Evolutionary conservation across 83 land plant genomes (phyloP).

Genomic region (Thuja plicata): DNA sequence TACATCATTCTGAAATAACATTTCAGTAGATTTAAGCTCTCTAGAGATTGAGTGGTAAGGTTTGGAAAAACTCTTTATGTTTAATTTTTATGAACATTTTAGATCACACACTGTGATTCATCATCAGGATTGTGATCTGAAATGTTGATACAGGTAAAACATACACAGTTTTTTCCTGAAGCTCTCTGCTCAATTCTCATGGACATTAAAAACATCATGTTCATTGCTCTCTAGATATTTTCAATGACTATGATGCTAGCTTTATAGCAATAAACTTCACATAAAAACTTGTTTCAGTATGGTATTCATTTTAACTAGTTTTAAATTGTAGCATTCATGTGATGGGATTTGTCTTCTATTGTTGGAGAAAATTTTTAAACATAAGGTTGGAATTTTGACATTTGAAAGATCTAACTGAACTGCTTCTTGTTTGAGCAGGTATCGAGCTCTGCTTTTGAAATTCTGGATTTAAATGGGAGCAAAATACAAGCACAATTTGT

Average conservation of each 20-base stretch:
- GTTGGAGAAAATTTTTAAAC: neutral
- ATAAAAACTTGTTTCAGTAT: neutral
- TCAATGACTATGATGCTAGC: neutral
- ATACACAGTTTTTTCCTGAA: too few species aligned
- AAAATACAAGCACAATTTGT: slow-evolving; percentile 71
- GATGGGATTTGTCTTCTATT: neutral
- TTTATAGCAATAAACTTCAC: neutral
- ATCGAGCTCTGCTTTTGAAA: slow-evolving; percentile 42
- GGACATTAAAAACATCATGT: too few species aligned
- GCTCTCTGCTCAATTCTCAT: too few species aligned
- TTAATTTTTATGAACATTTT: too few species aligned
- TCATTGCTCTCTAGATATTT: neutral
- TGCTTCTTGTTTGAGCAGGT: slow-evolving; percentile 48
- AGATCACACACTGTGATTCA: too few species aligned
- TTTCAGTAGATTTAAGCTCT: neutral
- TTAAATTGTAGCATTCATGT: neutral
- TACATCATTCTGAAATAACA: neutral
- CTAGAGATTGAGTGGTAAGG: neutral
- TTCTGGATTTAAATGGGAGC: slow-evolving; percentile 69
- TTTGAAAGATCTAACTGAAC: neutral
- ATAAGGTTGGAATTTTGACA: neutral
- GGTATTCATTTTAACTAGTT: neutral
- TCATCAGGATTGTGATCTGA: too few species aligned
- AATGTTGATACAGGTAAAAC: too few species aligned
- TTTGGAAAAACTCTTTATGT: too few species aligned